Percentiles rank a stretch among this genome's conserved stretches.
These are phyloP conservation scores for Boletales sp. DNA, from an alignment of 768 basidiomycete species.

Conservation along the genomic window DNA sequence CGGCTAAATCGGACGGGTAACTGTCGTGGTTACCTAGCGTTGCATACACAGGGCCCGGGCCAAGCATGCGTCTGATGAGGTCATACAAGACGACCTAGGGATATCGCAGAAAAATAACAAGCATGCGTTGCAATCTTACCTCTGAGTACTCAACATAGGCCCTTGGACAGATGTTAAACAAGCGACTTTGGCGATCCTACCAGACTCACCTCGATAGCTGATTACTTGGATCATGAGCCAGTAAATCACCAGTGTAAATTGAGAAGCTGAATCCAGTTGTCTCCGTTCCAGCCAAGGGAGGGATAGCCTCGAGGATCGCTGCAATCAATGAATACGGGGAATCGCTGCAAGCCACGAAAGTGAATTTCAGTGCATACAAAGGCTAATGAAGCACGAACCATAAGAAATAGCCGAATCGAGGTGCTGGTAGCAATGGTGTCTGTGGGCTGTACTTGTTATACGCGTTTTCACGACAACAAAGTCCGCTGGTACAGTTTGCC, in stretches of 20 bases:
- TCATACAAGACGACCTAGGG: conserved; percentile 60
- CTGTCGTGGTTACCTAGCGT: conserved; percentile 77
- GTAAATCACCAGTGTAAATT: conserved; percentile 70
- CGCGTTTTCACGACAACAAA: conserved; percentile 61
- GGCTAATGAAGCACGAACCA: conserved; percentile 39
- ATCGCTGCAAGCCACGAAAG: conserved; percentile 40
- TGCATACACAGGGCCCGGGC: conserved; percentile 69
- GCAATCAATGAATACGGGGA: conserved; percentile 58
- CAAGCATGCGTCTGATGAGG: conserved; percentile 58
- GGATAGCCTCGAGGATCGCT: conserved; percentile 64
- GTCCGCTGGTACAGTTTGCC: conserved; percentile 64
- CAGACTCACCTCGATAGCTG: conserved; percentile 55
- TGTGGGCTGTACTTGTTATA: conserved; percentile 51
- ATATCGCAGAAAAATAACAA: conserved; percentile 6
- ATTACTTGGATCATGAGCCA: conserved; percentile 66
- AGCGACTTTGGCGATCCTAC: background rate
- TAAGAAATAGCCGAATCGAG: conserved; percentile 60
- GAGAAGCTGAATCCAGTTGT: conserved; percentile 60
- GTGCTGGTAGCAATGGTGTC: conserved; percentile 51
- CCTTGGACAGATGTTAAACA: conserved; percentile 30
- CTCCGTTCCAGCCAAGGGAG: conserved; percentile 58
- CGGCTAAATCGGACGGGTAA: conserved; percentile 56
- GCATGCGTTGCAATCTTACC: conserved; percentile 31
- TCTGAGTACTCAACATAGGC: conserved; percentile 61
- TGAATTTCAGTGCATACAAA: background rate